These are phyloP conservation scores for Colletotrichum viniferum DNA, from an alignment of 2,329 filamentous ascomycete species.

Conservation along the genomic window DNA sequence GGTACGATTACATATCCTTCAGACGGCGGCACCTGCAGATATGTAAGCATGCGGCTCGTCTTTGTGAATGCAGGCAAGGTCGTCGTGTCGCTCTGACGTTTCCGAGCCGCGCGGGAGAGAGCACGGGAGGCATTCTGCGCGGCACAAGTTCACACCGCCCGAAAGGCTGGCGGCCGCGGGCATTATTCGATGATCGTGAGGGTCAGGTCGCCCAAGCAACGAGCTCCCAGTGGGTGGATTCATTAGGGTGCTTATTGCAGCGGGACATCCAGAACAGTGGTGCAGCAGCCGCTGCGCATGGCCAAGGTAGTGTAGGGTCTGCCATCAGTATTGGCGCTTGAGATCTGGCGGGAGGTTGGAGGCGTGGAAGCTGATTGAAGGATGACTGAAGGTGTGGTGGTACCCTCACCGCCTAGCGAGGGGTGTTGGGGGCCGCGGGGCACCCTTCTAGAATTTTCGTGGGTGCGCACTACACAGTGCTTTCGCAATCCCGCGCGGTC, in stretches of 20 bases:
- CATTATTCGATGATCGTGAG: not conserved
- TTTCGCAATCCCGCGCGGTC: not conserved
- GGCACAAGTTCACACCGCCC: not conserved
- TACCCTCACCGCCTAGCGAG: not conserved
- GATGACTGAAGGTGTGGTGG: not conserved
- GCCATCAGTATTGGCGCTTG: not conserved
- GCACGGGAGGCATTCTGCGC: not conserved
- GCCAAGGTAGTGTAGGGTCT: not conserved
- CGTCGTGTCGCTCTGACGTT: not conserved
- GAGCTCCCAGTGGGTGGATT: not conserved
- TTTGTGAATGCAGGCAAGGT: not conserved
- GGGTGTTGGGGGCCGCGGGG: not conserved
- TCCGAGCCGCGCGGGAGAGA: slow-evolving; percentile 8
- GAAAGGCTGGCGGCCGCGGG: not conserved
- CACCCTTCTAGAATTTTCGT: slow-evolving; percentile 14
- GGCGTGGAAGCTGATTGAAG: not conserved
- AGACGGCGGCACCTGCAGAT: not conserved
- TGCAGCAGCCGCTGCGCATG: not conserved
- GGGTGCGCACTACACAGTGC: not conserved
- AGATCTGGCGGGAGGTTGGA: not conserved
- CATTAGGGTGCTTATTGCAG: not conserved
- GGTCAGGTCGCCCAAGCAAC: not conserved
- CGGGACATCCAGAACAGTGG: not conserved
- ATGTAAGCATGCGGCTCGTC: not conserved
- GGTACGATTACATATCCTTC: not conserved